Base-by-base conservation (phyloP, 331 rosid species). In the Quercus lobata region DNA sequence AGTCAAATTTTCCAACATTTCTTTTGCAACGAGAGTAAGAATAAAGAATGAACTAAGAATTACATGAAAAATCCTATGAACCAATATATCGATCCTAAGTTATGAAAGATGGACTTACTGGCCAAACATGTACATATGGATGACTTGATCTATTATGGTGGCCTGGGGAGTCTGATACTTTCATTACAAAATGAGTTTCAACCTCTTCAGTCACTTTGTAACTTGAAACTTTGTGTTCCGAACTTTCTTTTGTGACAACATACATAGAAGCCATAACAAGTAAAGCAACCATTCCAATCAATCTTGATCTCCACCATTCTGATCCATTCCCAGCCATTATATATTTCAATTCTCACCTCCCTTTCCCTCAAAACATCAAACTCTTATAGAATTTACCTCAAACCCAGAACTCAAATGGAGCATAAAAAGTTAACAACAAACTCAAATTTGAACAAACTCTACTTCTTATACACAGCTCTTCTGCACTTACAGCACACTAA, bases 61-160 rank as follows among this genome's bases (percentile, higher is more conserved):
- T 24, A 55, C 70, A 12, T 7, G 44, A 71, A 14, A 18, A 65
- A 70, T 4, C 55, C 55, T 49, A 15, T 49, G 17, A 49, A 49
- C 55, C 55, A 49, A 49, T 14, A 49, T 49, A 15, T 49, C 18
- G 4, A 49, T 49, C 78, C 18, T 8, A 12, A 61, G 68, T 24
- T 12, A 61, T 61, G 68, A 61, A 61, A 68, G 72, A 8, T 21
- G 61, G 30, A 19, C 34, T 84, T 83, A 93, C 97, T 84, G 97
- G 97, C 97, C 97, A 93, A 71, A 87, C 89, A 74, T 89, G 97
- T 7, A 84, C 90, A 74, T 89, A 96, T 7, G 69, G 69, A 58
- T 88, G 89, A 29, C 92, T 90, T 0, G 89, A 72, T 73, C 77
- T 80, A 21, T 57, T 83, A 1, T 92, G 49, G 41, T 86, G 87